Conservation (phyloP, 1,284 basidiomycete species). For the Leccinum subrobustum region DNA sequence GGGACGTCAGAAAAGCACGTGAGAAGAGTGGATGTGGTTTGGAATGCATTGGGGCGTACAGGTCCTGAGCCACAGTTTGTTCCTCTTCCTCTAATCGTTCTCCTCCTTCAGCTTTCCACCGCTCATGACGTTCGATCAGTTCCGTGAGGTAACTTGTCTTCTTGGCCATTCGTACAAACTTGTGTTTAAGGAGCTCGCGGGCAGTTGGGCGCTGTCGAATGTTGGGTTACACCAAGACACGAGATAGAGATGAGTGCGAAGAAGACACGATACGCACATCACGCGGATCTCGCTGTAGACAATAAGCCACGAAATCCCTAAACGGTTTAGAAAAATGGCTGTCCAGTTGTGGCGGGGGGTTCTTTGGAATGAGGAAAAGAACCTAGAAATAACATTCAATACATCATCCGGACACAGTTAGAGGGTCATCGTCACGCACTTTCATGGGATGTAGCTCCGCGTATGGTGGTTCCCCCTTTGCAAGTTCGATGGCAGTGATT, state of each 20-base stretch:
- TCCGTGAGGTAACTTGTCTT: constrained; percentile 94
- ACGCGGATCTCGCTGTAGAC: constrained; percentile 91
- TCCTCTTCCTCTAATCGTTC: constrained; percentile 32
- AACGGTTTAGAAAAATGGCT: constrained; percentile 89
- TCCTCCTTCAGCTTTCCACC: constrained; percentile 72
- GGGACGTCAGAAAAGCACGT: constrained; percentile 10
- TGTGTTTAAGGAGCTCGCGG: constrained; percentile 93
- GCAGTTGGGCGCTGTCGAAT: constrained; percentile 80
- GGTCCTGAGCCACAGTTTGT: constrained; percentile 54
- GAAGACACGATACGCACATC: constrained; percentile 54
- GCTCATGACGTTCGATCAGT: constrained; percentile 90
- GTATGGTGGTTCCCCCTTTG: constrained; percentile 96
- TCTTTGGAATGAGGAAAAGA: constrained; percentile 97
- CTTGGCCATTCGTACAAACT: constrained; percentile 92
- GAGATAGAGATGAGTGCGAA: background rate
- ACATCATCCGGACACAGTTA: background rate
- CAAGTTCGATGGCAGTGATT: constrained; percentile 97
- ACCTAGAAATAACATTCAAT: constrained; percentile 51
- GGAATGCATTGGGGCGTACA: constrained; percentile 37
- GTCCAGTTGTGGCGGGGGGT: constrained; percentile 70
- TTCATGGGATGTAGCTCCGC: constrained; percentile 99
- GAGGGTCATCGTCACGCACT: constrained; percentile 41
- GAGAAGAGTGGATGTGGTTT: constrained; percentile 21
- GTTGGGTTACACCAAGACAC: constrained; percentile 11
- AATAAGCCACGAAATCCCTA: constrained; percentile 90